Percentiles rank a stretch among this genome's conserved stretches.
Conservation (phyloP, 371 early-diverging fungal species). For the Mortierella sp. region DNA sequence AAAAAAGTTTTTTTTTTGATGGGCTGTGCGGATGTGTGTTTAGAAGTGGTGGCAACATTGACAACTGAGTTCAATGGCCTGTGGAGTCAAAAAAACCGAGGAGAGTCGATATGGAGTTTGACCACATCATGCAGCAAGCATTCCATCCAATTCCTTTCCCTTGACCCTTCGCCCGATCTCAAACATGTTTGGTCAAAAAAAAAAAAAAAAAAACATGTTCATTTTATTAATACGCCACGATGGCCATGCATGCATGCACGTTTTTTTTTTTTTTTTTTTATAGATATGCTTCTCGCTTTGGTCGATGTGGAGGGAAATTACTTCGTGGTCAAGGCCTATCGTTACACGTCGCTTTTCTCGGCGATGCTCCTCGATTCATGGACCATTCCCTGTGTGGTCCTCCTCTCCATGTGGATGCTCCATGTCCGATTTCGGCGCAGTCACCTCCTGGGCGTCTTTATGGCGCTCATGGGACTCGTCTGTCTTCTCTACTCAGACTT, state of each 20-base stretch:
- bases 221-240: not conserved
- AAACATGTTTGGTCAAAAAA: no score
- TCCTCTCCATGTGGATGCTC: constrained; percentile 68
- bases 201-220: no score
- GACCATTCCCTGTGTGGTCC: constrained; percentile 75
- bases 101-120: not conserved
- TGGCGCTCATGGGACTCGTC: constrained; percentile 73
- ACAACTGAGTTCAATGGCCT: no score
- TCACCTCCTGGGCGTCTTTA: constrained; percentile 71
- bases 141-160: not conserved
- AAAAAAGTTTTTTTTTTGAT: not conserved
- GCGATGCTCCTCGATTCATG: constrained; percentile 80
- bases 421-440: constrained; percentile 67
- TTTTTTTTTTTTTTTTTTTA: not conserved
- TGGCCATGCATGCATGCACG: not conserved
- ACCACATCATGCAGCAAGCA: not conserved
- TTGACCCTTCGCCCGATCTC: no score
- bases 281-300: constrained; percentile 66
- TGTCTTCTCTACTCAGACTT: constrained; percentile 71
- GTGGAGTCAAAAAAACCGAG: no score
- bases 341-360: constrained; percentile 75
- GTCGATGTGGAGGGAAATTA: constrained; percentile 84
- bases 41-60: no score
- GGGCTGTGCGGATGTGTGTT: not conserved
- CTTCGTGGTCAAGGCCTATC: constrained; percentile 78